A percentile compares a stretch with the other conserved stretches of the same genome.
Evolutionary conservation across 192 early-diverging fungal genomes (phyloP).

Genomic region (Mycoemilia scoparia): DNA sequence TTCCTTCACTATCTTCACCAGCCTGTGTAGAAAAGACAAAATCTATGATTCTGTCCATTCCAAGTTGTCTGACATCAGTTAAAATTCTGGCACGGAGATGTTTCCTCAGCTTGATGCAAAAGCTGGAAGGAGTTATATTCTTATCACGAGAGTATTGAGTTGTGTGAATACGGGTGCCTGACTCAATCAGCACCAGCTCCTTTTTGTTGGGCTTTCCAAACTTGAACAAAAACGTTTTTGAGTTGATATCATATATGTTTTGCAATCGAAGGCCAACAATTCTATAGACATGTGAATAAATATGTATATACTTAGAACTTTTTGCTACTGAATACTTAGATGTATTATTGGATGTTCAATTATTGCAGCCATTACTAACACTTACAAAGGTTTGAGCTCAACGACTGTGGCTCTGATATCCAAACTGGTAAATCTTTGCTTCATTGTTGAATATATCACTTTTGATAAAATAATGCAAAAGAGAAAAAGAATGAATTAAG

Average conservation of each 20-base stretch:
- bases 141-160: slow-evolving; percentile 82
- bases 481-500: not conserved
- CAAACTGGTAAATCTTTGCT: slow-evolving; percentile 59
- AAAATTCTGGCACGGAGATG: slow-evolving; percentile 68
- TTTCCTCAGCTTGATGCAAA: slow-evolving; percentile 87
- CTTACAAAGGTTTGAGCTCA: slow-evolving; percentile 43
- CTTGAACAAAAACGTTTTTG: slow-evolving; percentile 79
- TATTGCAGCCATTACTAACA: slow-evolving; percentile 17
- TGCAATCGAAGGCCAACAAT: slow-evolving; percentile 75
- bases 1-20: slow-evolving; percentile 18
- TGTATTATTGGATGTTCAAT: not conserved
- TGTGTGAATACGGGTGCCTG: slow-evolving; percentile 82
- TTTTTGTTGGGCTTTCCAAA: slow-evolving; percentile 82
- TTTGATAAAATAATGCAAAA: not conserved
- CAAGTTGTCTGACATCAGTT: slow-evolving; percentile 62
- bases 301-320: not conserved
- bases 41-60: slow-evolving; percentile 81
- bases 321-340: not conserved
- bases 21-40: slow-evolving; percentile 62
- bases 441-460: slow-evolving; percentile 23
- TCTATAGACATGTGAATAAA: slow-evolving; percentile 12
- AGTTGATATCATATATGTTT: slow-evolving; percentile 90
- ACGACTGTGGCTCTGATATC: slow-evolving; percentile 61
- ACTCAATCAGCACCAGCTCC: slow-evolving; percentile 77
- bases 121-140: slow-evolving; percentile 60